phyloP scores from a whole-genome alignment of 352 stramenopile genomes.

The Aphanomyces invadans region DNA sequence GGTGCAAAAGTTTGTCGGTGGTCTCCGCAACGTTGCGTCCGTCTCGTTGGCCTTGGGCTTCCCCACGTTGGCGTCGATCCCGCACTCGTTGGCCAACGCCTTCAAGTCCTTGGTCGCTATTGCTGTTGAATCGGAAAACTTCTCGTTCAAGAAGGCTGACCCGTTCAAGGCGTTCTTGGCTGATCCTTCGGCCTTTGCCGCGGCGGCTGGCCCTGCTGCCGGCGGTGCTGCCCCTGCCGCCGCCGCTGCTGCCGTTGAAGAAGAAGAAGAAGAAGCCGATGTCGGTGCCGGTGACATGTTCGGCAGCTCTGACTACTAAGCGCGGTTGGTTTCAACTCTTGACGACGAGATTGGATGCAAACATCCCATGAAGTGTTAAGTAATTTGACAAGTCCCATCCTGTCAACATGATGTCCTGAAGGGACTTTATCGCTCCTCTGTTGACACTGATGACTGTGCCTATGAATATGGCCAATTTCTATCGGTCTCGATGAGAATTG shows the following conservation, averaged over 20 bases:
- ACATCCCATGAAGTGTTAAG: conserved; percentile 2
- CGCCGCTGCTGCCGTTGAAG: conserved; percentile 47
- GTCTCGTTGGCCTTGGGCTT: conserved; percentile 94
- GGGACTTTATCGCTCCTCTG: no score
- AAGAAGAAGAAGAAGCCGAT: conserved; percentile 69
- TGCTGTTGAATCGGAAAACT: conserved; percentile 91
- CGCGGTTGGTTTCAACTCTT: neutral
- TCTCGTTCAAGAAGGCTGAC: conserved; percentile 97
- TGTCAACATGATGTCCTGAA: no score
- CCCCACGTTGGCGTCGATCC: conserved; percentile 96
- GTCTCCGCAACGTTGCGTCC: conserved; percentile 90
- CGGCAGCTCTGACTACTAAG: conserved; percentile 72
- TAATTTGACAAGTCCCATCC: conserved; percentile 1
- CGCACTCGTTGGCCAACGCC: conserved; percentile 98
- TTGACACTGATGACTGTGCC: no score
- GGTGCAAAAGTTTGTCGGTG: conserved; percentile 91
- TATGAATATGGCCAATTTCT: no score
- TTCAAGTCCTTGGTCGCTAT: conserved; percentile 97
- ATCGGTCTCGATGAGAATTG: no score
- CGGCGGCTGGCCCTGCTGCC: conserved; percentile 72
- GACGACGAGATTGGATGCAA: neutral
- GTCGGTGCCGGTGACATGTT: conserved; percentile 60
- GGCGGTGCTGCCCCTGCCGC: conserved; percentile 55
- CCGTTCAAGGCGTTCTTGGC: conserved; percentile 95
- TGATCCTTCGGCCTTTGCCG: conserved; percentile 90